Base-by-base conservation (phyloP, 2,329 filamentous ascomycete species). In the Teratosphaeria destructans region DNA sequence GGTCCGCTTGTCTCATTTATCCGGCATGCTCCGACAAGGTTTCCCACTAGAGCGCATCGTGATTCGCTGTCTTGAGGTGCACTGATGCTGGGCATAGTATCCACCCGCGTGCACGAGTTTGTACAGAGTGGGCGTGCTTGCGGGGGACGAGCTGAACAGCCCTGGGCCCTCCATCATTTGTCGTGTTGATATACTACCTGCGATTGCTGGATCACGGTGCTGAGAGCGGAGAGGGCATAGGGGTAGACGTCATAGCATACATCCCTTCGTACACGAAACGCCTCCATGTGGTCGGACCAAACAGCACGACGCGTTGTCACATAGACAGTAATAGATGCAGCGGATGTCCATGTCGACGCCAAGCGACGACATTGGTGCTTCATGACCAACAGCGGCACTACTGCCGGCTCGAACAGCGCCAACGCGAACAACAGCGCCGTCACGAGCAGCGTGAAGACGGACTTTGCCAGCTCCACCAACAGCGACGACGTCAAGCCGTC, bases 401-500 rank as follows among this genome's bases (percentile, higher is more conserved):
- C 19, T 49, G 43, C n/a, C 43, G 43, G 43, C 43, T 19, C 43
- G 43, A 49, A 49, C 43, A 19, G 43, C 43, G 43, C 43, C 43
- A n/a, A 49, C 43, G 52, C 26, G 26, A 54, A n/a, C 32, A 54
- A 5, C 5, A 54, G 52, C 10, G 26, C 52, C 19, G 12, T 26
- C 27, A n/a, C 55, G 56, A 49, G 16, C 49, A 49, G 43, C 19
- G 43, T n/a, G 3, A 58, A 16, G 5, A 52, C 34, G 10, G 53
- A 23, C 53, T 23, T 39, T 14, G 54, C 34, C 23, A 58, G 11
- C 29, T 11, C 56, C 11, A 49, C 23, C 23, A 29, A 37, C 39
- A 56, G 14, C 11, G 16, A 14, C 52, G 19, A 27, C 53, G 23
- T 26, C 19, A 54, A 61, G 55, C 61, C 60, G 16, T 61, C 59